Evolutionary conservation across 202 grass and related monocot species (phyloP).

Genomic region (Carex sylvatica): DNA sequence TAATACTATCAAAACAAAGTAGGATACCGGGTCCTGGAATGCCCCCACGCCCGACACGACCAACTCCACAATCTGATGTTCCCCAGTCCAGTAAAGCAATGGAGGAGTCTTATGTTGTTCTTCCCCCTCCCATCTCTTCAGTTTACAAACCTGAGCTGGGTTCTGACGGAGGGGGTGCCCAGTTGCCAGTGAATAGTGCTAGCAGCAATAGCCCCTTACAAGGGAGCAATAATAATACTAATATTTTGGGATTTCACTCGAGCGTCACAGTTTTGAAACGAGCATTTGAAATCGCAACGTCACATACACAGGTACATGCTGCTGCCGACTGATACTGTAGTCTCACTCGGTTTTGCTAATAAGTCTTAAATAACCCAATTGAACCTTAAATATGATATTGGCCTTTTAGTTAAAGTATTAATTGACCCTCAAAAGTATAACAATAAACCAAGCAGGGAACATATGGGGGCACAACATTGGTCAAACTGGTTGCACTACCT

Average conservation of each 20-base stretch:
- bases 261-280: constrained; percentile 81
- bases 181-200: constrained; percentile 28
- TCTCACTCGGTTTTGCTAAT: neutral
- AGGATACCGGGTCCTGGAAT: constrained; percentile 51
- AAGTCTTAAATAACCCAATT: neutral
- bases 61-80: constrained; percentile 32
- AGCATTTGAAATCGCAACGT: constrained; percentile 91
- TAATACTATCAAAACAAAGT: constrained; percentile 78
- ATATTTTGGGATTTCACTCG: constrained; percentile 79
- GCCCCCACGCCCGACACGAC: constrained; percentile 44
- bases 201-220: constrained; percentile 39
- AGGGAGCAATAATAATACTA: constrained; percentile 29
- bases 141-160: constrained; percentile 53
- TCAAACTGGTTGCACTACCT: neutral
- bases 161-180: constrained; percentile 44
- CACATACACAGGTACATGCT: constrained; percentile 65
- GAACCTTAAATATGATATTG: neutral
- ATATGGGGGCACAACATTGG: neutral
- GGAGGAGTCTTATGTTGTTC: constrained; percentile 90
- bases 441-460: neutral
- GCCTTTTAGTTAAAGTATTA: neutral
- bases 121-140: constrained; percentile 81
- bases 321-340: neutral
- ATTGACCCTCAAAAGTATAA: neutral
- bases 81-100: constrained; percentile 67